A percentile compares a stretch with the other conserved stretches of the same genome.
These are phyloP conservation scores for Anthracocystis setariae DNA, from an alignment of 1,284 basidiomycete genomes.

Conservation along the genomic window DNA sequence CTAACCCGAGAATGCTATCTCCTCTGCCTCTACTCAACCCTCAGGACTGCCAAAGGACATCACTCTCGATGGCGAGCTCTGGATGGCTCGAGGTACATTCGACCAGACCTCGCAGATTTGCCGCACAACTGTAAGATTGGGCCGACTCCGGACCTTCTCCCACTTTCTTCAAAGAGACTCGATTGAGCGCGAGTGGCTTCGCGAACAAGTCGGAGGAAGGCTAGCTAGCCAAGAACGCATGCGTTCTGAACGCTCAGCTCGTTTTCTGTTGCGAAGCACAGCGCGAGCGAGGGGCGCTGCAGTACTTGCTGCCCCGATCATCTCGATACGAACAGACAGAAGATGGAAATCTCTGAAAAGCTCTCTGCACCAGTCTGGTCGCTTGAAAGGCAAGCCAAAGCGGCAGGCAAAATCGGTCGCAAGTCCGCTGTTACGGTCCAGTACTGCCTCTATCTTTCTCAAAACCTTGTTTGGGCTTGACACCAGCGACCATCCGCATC, in stretches of 20 bases:
- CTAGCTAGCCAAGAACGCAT: slow-evolving; percentile 68
- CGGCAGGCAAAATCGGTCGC: not conserved
- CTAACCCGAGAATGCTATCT: not conserved
- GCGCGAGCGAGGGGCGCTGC: not conserved
- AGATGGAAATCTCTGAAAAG: slow-evolving; percentile 27
- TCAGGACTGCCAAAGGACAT: slow-evolving; percentile 74
- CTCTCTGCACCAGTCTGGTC: not conserved
- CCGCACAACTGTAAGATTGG: slow-evolving; percentile 53
- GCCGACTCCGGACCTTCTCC: slow-evolving; percentile 25
- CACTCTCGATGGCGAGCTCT: slow-evolving; percentile 74
- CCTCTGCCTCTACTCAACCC: not conserved
- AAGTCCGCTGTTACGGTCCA: slow-evolving; percentile 3
- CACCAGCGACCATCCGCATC: not conserved
- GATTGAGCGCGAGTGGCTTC: slow-evolving; percentile 45
- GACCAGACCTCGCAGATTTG: slow-evolving; percentile 49
- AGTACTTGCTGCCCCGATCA: not conserved
- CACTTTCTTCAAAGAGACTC: slow-evolving; percentile 41
- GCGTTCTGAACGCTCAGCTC: slow-evolving; percentile 10
- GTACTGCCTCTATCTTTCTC: slow-evolving; percentile 13
- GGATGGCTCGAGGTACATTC: slow-evolving; percentile 57
- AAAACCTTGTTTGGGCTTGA: slow-evolving; percentile 17
- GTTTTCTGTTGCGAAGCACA: not conserved
- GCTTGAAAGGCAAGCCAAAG: not conserved
- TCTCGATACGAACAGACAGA: not conserved
- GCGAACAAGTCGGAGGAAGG: slow-evolving; percentile 54